phyloP scores from a whole-genome alignment of 495 filamentous ascomycete species.

The Talaromyces proteolyticus region DNA sequence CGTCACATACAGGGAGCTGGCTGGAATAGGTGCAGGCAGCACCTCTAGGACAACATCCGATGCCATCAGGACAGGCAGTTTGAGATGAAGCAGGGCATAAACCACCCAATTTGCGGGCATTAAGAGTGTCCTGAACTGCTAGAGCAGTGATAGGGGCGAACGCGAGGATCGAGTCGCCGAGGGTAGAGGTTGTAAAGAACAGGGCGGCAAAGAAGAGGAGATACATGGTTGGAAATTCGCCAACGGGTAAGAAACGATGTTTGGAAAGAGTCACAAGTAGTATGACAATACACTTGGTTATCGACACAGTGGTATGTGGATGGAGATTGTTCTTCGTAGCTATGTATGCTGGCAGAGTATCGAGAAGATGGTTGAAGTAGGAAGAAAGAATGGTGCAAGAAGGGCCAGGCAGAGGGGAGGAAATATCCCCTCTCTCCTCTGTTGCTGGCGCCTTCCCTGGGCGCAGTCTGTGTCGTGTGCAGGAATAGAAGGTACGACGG shows the following conservation, averaged over 20 bases:
- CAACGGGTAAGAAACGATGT: neutral
- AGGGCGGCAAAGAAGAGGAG: neutral
- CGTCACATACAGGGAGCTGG: conserved; percentile 2
- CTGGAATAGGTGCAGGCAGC: conserved; percentile 6
- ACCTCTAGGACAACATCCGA: conserved; percentile 3
- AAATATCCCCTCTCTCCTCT: too few relatives aligned
- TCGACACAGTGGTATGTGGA: neutral
- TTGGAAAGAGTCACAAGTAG: neutral
- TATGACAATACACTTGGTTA: neutral
- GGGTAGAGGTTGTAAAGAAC: neutral
- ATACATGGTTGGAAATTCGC: neutral
- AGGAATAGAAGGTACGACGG: too few relatives aligned
- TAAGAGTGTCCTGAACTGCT: neutral
- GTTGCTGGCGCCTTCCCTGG: too few relatives aligned
- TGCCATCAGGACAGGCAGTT: neutral
- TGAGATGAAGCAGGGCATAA: conserved; percentile 2
- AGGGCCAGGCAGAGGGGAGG: too few relatives aligned
- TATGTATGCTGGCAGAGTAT: neutral
- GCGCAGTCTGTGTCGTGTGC: too few relatives aligned
- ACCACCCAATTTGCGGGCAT: neutral
- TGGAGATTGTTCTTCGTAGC: neutral
- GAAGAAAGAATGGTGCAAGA: too few relatives aligned
- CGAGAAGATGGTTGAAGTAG: neutral
- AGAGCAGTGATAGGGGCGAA: conserved; percentile 5
- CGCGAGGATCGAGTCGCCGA: conserved; percentile 2